Base-by-base conservation (phyloP, 305 asterid species). In the Fraxinus baroniana region DNA sequence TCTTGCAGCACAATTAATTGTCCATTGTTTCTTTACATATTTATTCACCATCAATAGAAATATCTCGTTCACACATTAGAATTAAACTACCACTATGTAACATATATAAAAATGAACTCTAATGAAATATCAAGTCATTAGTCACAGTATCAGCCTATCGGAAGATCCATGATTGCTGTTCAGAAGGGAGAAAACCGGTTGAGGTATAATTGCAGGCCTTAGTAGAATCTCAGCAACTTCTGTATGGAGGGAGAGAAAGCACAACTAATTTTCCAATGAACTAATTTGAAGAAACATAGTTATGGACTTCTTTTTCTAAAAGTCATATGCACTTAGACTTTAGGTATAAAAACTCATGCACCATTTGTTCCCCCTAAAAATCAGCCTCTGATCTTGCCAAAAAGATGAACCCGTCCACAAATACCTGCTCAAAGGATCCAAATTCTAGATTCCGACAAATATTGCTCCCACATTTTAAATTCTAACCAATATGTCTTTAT, bases 131-230 rank as follows among this genome's bases (percentile, higher is more conserved):
- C 22, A n/a, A 52, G 22, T 52, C 20, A 17, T 4, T 32, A n/a
- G 49, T 24, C 15, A 68, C 74, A 37, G 70, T 68, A 32, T 76
- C 33, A 32, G 36, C 28, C 26, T 37, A 15, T 17, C 72, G 57
- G 7, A 18, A 30, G 64, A 76, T 24, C 64, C 39, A 66, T 36
- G 22, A 39, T 17, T 13, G 12, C 22, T 24, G 36, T 37, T 57
- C 79, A 28, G 73, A 3, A 4, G 71, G 22, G 28, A 20, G 7
- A 52, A 57, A 52, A 57, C 64, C 33, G 3, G 78, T 18, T 57
- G 66, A 74, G 41, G 74, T 75, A 64, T 81, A 64, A 44, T 4
- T 28, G 35, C 55, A 32, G 79, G 44, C 79, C 75, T 10, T 22
- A 36, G 24, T 26, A 39, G 55, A 73, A 62, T 36, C 26, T 7